phyloP scores from a whole-genome alignment of 805 yeast genomes.

The Scheffersomyces stipitis region DNA sequence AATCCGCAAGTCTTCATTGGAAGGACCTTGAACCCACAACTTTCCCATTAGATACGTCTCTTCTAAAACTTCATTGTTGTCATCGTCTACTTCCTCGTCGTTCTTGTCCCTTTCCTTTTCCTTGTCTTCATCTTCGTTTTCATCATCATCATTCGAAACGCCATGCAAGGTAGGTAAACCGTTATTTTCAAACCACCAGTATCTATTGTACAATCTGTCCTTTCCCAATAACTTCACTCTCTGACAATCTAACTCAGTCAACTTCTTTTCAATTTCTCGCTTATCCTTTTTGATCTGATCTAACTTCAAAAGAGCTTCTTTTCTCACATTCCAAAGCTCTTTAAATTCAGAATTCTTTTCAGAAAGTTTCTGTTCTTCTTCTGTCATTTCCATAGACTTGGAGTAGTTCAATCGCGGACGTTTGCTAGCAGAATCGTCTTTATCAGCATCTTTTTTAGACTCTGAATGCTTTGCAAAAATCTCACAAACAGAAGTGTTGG shows the following conservation, averaged over 20 bases:
- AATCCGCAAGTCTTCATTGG: constrained; percentile 41
- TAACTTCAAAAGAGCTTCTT: constrained; percentile 37
- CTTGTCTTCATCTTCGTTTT: constrained; percentile 37
- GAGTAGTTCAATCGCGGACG: constrained; percentile 10
- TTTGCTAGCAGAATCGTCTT: constrained; percentile 4
- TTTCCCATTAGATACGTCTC: constrained; percentile 77
- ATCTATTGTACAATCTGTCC: constrained; percentile 80
- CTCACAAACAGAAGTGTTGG: constrained; percentile 23
- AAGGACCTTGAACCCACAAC: constrained; percentile 91
- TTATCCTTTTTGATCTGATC: constrained; percentile 51
- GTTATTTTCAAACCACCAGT: constrained; percentile 93
- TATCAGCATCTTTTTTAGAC: constrained; percentile 1
- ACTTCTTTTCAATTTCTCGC: constrained; percentile 54
- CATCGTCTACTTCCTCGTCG: constrained; percentile 38
- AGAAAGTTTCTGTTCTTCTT: constrained; percentile 38
- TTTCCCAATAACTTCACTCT: constrained; percentile 74
- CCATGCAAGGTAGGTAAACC: constrained; percentile 65
- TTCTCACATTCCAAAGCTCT: constrained; percentile 45
- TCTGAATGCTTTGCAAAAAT: constrained; percentile 9
- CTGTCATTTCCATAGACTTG: constrained; percentile 37
- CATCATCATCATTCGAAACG: constrained; percentile 38
- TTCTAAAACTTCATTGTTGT: constrained; percentile 45
- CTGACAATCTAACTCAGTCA: constrained; percentile 74
- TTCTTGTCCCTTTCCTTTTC: constrained; percentile 16
- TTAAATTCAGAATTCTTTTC: constrained; percentile 43